phyloP scores from a whole-genome alignment of 164 flowering plant species.

The Vitis vinifera region DNA sequence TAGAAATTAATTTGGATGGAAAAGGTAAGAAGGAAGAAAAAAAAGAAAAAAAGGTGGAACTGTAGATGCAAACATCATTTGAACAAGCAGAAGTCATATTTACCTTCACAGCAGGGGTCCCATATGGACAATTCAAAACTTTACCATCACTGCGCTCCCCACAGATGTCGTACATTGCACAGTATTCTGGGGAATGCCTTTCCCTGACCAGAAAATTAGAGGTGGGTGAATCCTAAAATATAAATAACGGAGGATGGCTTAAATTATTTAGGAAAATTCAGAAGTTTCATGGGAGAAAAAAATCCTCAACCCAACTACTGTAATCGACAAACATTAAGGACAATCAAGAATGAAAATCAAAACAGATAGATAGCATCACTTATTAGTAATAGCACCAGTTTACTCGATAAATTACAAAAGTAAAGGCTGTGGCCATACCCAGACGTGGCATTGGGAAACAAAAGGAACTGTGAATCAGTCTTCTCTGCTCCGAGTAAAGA shows the following conservation, averaged over 20 bases:
- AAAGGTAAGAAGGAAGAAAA: background rate
- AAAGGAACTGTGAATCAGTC: slow-evolving; percentile 24
- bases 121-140: slow-evolving; percentile 82
- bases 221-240: slow-evolving; percentile 1
- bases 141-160: slow-evolving; percentile 89
- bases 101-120: slow-evolving; percentile 83
- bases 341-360: background rate
- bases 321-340: background rate
- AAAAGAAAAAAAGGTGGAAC: background rate
- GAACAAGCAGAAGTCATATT: background rate
- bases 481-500: slow-evolving; percentile 23
- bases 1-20: background rate
- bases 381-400: background rate
- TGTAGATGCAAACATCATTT: background rate
- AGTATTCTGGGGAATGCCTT: slow-evolving; percentile 65
- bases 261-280: background rate
- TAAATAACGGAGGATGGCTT: background rate
- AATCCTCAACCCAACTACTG: background rate
- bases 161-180: slow-evolving; percentile 95
- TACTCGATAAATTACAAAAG: background rate
- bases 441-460: slow-evolving; percentile 23
- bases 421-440: slow-evolving; percentile 24
- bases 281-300: background rate
- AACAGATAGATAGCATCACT: background rate
- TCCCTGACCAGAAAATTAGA: slow-evolving; percentile 32